Percentiles rank a stretch among this genome's conserved stretches.
These are phyloP conservation scores for Acer negundo DNA, from an alignment of 345 rosid species.

Conservation along the genomic window DNA sequence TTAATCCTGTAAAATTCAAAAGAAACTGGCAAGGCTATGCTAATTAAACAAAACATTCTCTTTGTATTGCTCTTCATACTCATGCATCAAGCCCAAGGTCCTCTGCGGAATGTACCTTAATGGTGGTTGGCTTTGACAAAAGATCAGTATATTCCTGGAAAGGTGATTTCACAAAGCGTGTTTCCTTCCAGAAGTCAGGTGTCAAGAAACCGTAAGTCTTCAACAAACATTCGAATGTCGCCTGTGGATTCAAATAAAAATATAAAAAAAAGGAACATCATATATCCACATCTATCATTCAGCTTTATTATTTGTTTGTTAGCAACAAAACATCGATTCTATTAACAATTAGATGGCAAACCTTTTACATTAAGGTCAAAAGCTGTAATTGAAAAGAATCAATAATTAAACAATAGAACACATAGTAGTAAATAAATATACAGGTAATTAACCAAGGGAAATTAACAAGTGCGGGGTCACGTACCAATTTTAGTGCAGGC, in stretches of 20 bases:
- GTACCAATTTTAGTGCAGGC: no score
- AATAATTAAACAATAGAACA: not conserved
- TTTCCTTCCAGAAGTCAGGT: conserved; percentile 62
- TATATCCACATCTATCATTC: not conserved
- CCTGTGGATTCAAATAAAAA: conserved; percentile 29
- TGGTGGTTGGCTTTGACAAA: conserved; percentile 45
- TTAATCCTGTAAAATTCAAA: not conserved
- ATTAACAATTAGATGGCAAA: not conserved
- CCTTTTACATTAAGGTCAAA: not conserved
- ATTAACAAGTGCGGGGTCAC: no score
- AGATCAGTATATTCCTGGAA: conserved; percentile 57
- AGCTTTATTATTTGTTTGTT: no score
- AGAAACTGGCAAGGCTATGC: conserved; percentile 4
- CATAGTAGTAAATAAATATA: not conserved
- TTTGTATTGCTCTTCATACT: conserved; percentile 1
- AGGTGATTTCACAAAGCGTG: conserved; percentile 48
- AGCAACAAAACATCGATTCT: no score
- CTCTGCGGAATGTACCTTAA: no score
- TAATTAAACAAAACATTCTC: conserved; percentile 18
- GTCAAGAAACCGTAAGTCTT: conserved; percentile 64
- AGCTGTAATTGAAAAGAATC: not conserved
- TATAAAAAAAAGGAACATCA: not conserved
- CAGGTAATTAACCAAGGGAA: not conserved
- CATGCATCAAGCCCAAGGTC: conserved; percentile 32
- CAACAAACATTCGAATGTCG: conserved; percentile 54